phyloP scores from a whole-genome alignment of 192 early-diverging fungal species.

The Umbelopsis ramanniana region DNA sequence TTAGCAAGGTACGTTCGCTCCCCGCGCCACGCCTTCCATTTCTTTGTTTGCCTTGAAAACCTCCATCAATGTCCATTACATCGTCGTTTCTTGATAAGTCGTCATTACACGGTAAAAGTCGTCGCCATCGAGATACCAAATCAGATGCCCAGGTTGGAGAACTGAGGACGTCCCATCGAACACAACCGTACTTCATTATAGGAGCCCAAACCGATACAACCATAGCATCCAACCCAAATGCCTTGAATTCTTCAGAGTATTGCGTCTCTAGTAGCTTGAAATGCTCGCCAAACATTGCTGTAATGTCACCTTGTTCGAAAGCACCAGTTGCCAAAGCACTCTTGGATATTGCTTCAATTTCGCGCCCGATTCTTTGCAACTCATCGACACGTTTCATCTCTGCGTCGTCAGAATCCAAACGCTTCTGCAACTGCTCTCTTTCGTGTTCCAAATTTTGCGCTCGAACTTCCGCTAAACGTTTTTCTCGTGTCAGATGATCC shows the following conservation, averaged over 20 bases:
- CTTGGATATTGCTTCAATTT: constrained; percentile 42
- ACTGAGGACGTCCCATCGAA: constrained; percentile 69
- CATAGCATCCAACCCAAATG: constrained; percentile 67
- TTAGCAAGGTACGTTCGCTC: constrained; percentile 27
- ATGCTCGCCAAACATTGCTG: constrained; percentile 45
- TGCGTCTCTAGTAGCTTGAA: constrained; percentile 62
- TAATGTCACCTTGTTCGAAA: constrained; percentile 45
- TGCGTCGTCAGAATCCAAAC: constrained; percentile 41
- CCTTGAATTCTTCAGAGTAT: constrained; percentile 60
- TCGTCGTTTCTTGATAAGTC: constrained; percentile 36
- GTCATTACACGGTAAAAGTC: constrained; percentile 54
- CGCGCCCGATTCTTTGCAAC: constrained; percentile 48
- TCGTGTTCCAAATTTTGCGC: constrained; percentile 48
- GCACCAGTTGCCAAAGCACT: constrained; percentile 34
- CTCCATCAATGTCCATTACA: constrained; percentile 26
- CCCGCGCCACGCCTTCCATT: constrained; percentile 7
- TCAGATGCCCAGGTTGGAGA: constrained; percentile 59
- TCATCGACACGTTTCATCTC: constrained; percentile 47
- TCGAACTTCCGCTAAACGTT: constrained; percentile 52
- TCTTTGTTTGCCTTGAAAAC: not conserved
- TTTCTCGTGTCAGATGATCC: constrained; percentile 61
- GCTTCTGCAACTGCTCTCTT: constrained; percentile 22
- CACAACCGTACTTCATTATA: constrained; percentile 46
- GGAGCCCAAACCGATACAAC: constrained; percentile 64
- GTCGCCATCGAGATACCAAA: constrained; percentile 60